These are phyloP conservation scores for Diaporthe sp. DNA, from an alignment of 2,329 filamentous ascomycete genomes.

Conservation along the genomic window DNA sequence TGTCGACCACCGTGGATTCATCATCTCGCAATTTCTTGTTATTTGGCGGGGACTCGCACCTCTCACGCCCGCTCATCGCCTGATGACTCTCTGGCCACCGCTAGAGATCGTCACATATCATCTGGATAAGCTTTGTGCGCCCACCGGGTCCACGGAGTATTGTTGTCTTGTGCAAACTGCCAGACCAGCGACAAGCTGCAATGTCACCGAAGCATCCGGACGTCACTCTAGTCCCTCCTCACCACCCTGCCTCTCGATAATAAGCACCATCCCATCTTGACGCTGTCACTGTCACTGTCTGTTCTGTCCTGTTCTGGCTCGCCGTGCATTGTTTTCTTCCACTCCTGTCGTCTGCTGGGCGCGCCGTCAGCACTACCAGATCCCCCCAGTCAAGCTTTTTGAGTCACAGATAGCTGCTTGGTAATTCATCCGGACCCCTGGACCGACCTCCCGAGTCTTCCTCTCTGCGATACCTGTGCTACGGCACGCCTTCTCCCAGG, in stretches of 20 bases:
- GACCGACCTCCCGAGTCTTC: neutral
- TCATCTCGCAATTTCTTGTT: slow-evolving; percentile 26
- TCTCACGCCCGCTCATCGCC: slow-evolving; percentile 6
- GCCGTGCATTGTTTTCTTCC: neutral
- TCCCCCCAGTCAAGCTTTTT: slow-evolving; percentile 8
- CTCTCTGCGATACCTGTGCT: neutral
- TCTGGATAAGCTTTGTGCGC: neutral
- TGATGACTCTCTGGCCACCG: slow-evolving; percentile 20
- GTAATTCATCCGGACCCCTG: slow-evolving; percentile 12
- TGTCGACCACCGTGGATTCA: slow-evolving; percentile 10
- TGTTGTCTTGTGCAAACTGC: neutral
- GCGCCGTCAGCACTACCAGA: slow-evolving; percentile 13
- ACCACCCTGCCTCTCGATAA: slow-evolving; percentile 9
- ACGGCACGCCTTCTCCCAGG: neutral
- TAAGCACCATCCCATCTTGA: slow-evolving; percentile 1
- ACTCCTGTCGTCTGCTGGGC: neutral
- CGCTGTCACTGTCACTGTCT: neutral
- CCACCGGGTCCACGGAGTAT: slow-evolving; percentile 9
- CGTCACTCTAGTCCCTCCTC: no score
- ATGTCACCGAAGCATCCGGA: slow-evolving; percentile 20
- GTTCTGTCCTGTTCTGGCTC: neutral
- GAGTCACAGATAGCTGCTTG: slow-evolving; percentile 1
- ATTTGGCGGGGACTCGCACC: slow-evolving; percentile 9
- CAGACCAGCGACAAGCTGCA: neutral
- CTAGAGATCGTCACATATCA: slow-evolving; percentile 24